Percentiles rank a stretch among this genome's conserved stretches.
Evolutionary conservation across 495 filamentous ascomycete genomes (phyloP).

Genomic region (Bathelium albidoporum): DNA sequence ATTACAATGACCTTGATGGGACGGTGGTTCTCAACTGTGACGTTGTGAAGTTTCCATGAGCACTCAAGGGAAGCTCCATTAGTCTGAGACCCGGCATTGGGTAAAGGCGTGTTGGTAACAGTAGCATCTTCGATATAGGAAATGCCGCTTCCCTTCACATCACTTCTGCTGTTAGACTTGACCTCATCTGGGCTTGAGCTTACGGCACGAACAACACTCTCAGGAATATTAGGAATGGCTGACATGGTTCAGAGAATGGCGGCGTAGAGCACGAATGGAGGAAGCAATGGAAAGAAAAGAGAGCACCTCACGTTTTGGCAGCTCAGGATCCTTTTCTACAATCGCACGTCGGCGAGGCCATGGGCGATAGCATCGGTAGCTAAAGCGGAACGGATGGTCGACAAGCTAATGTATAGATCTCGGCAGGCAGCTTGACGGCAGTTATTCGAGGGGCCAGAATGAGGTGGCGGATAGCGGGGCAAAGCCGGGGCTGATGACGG

Average conservation of each 20-base stretch:
- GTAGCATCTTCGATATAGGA: not conserved
- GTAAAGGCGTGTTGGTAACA: not conserved
- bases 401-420: too few relatives aligned
- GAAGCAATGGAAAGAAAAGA: not conserved
- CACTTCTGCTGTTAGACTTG: not conserved
- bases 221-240: constrained; percentile 18
- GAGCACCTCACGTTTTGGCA: not conserved
- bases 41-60: constrained; percentile 19
- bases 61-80: constrained; percentile 2
- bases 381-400: not conserved
- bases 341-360: not conserved
- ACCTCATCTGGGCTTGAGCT: not conserved
- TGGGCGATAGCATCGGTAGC: not conserved
- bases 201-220: constrained; percentile 5
- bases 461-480: too few relatives aligned
- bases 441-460: too few relatives aligned
- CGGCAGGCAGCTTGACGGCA: too few relatives aligned
- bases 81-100: not conserved
- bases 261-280: too few relatives aligned
- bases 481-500: too few relatives aligned
- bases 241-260: too few relatives aligned
- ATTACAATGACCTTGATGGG: constrained; percentile 50
- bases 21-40: constrained; percentile 45
- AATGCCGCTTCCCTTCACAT: constrained; percentile 2
- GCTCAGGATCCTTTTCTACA: not conserved